Conservation (phyloP, 192 early-diverging fungal species). For the Backusella luteola region DNA sequence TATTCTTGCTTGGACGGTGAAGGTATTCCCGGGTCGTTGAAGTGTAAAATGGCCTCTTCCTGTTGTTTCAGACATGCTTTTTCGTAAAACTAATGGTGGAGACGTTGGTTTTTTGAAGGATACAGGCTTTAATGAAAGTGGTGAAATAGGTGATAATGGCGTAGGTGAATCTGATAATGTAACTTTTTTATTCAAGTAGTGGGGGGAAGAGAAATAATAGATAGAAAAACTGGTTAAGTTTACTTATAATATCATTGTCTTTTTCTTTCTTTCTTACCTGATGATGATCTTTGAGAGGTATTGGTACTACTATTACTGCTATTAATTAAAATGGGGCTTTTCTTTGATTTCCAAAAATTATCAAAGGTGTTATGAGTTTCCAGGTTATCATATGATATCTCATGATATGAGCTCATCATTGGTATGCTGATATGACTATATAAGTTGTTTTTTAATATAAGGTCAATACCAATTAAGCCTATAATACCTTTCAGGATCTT, state of each 20-base stretch:
- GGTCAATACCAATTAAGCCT: neutral
- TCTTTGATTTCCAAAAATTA: neutral
- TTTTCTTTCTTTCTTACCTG: neutral
- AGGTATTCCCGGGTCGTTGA: neutral
- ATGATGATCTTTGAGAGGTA: neutral
- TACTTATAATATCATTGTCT: neutral
- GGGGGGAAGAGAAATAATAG: neutral
- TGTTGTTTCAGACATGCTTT: conserved; percentile 7
- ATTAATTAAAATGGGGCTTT: neutral
- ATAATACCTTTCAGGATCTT: neutral
- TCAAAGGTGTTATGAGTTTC: neutral
- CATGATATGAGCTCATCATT: conserved; percentile 4
- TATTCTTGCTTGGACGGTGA: neutral
- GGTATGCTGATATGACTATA: neutral
- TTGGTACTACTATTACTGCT: neutral
- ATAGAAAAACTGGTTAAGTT: neutral
- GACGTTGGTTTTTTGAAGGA: neutral
- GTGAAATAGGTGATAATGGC: neutral
- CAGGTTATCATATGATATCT: neutral
- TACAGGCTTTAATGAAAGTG: conserved; percentile 2
- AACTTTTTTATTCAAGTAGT: neutral
- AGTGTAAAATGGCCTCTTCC: neutral
- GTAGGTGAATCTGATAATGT: conserved; percentile 5
- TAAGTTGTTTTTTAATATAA: neutral
- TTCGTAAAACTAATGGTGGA: neutral